Base-by-base conservation (phyloP, 2,329 filamentous ascomycete species). In the Malbranchea zuffiana region DNA sequence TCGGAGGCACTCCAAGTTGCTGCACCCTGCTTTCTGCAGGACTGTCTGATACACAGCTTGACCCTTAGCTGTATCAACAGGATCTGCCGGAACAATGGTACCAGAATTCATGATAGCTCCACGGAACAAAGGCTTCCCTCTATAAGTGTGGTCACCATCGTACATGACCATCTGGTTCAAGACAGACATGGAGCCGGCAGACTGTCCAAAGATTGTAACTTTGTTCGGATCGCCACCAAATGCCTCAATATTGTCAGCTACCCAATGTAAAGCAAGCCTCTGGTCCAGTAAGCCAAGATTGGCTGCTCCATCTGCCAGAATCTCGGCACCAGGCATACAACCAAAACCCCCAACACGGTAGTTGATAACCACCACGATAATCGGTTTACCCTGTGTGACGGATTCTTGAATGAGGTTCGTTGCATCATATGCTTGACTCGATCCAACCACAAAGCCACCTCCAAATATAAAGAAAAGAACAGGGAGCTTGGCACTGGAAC, bases 211-310 rank as follows among this genome's bases (percentile, higher is more conserved):
- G 41, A 88, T 78, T 0, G 81, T 87, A 4, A 87, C 80, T 54
- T 80, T 81, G n/a, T 67, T 64, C 0, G 81, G 78, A 52, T 88
- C 82, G 10, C 84, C 84, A 6, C 84, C 84, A 51, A 90, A 92
- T 0, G 74, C 67, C 1, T 63, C 75, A 39, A 88, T 84, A 46
- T 87, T 84, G 47, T 84, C 80, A 5, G 79, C 75, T 1, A 83
- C 72, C 82, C 82, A 88, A 52, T 86, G 61, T 4, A 88, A 64
- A 0, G 72, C 82, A 45, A 81, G 66, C 21, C 80, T 68, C 49
- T 87, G 81, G 50, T 88, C 82, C 0, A 81, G 65, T 2, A 83
- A 67, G 3, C 82, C 82, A 3, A 84, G 55, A 51, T 87, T 88
- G 3, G 77, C 59, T 2, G 76, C 69, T 1, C 80, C 79, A 43